Percentiles rank a stretch among this genome's conserved stretches.
Evolutionary conservation across 768 basidiomycete genomes (phyloP).

Genomic region (Amanita jacksonii): DNA sequence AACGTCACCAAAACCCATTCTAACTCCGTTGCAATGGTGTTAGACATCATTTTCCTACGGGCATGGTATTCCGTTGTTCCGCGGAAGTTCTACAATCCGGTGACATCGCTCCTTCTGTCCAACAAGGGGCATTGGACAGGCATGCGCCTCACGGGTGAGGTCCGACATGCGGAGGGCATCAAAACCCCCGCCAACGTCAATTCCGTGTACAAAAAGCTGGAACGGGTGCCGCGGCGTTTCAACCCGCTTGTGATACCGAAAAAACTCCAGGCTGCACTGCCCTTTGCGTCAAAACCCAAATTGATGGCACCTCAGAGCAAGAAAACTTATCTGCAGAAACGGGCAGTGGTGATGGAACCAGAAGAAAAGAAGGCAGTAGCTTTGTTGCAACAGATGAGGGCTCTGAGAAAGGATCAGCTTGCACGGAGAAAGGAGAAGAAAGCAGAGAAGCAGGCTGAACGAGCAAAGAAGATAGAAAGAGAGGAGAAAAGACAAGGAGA

Average conservation of each 20-base stretch:
- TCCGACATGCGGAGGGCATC: conserved; percentile 76
- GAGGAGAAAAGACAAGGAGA: conserved; percentile 51
- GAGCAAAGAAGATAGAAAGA: conserved; percentile 65
- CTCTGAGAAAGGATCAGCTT: conserved; percentile 84
- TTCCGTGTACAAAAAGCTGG: conserved; percentile 82
- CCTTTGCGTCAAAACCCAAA: conserved; percentile 90
- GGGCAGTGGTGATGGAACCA: conserved; percentile 91
- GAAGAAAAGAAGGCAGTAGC: conserved; percentile 92
- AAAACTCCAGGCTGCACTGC: conserved; percentile 84
- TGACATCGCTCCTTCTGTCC: conserved; percentile 80
- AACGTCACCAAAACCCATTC: not conserved
- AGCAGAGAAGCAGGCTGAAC: conserved; percentile 58
- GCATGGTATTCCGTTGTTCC: conserved; percentile 97
- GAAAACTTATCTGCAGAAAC: conserved; percentile 86
- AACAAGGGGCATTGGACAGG: conserved; percentile 82
- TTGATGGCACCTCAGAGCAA: conserved; percentile 62
- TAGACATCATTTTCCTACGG: conserved; percentile 90
- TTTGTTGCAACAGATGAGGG: conserved; percentile 87
- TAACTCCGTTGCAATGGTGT: no score
- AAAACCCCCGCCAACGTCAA: conserved; percentile 76
- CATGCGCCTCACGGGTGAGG: conserved; percentile 93
- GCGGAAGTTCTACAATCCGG: conserved; percentile 92
- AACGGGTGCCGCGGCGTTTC: conserved; percentile 76
- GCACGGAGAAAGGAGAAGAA: conserved; percentile 77
- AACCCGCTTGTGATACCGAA: conserved; percentile 83